These are phyloP conservation scores for Phytopythium chamaehyphon DNA, from an alignment of 352 stramenopile species.

Conservation along the genomic window DNA sequence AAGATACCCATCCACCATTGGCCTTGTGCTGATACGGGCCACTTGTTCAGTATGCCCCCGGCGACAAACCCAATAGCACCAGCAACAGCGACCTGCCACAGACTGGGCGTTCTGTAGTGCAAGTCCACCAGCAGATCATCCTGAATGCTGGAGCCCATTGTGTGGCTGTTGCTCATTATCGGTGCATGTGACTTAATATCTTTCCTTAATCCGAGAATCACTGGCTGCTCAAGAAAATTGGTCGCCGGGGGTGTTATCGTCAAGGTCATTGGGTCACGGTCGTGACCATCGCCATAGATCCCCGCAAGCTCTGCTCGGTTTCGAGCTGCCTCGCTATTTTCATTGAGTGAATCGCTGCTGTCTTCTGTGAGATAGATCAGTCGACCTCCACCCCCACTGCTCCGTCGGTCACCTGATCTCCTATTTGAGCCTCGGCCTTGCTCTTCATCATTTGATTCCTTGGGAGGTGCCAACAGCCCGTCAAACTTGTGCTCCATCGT, in stretches of 20 bases:
- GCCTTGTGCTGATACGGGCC: slow-evolving; percentile 12
- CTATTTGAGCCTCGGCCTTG: slow-evolving; percentile 12
- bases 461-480: slow-evolving; percentile 16
- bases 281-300: neutral
- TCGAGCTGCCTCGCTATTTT: neutral
- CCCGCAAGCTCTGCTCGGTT: slow-evolving; percentile 3
- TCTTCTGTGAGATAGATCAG: slow-evolving; percentile 12
- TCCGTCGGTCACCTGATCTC: slow-evolving; percentile 14
- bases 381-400: slow-evolving; percentile 10
- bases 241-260: slow-evolving; percentile 52
- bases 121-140: slow-evolving; percentile 45
- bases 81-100: slow-evolving; percentile 29
- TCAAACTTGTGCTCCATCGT: slow-evolving; percentile 39
- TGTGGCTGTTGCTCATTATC: neutral
- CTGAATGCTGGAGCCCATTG: slow-evolving; percentile 10
- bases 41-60: slow-evolving; percentile 33
- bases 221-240: slow-evolving; percentile 44
- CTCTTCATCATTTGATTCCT: slow-evolving; percentile 11
- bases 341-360: slow-evolving; percentile 10
- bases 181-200: slow-evolving; percentile 12
- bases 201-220: slow-evolving; percentile 41
- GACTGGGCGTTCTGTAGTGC: slow-evolving; percentile 42
- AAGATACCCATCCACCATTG: slow-evolving; percentile 39
- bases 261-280: slow-evolving; percentile 39
- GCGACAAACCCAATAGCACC: slow-evolving; percentile 30